phyloP scores from a whole-genome alignment of 352 stramenopile genomes.

The Phytophthora palmivora region DNA sequence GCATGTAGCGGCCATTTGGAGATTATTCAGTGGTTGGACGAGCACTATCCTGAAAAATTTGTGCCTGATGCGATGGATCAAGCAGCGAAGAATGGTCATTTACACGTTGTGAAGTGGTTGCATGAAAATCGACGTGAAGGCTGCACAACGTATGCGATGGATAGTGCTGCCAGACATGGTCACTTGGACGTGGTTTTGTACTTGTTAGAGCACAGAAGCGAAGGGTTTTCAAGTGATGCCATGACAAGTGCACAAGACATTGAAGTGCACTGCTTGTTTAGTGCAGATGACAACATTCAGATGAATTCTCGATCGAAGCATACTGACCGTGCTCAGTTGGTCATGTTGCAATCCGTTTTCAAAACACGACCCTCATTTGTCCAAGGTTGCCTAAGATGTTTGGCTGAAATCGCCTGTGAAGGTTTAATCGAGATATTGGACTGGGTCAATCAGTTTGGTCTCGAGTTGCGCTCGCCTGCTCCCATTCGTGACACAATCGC shows the following conservation, averaged over 20 bases:
- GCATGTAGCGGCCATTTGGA: background rate
- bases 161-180: background rate
- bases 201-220: background rate
- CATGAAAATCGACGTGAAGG: background rate
- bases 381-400: background rate
- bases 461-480: background rate
- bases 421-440: conserved; percentile 5
- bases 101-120: background rate
- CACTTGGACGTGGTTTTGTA: background rate
- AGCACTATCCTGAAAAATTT: background rate
- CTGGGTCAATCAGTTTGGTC: conserved; percentile 5
- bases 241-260: background rate
- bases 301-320: background rate
- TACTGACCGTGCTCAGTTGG: background rate
- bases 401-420: background rate
- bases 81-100: conserved; percentile 1
- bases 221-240: background rate
- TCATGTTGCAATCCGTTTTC: background rate
- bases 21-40: background rate
- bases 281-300: background rate
- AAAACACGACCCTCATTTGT: background rate
- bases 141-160: background rate
- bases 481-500: background rate
- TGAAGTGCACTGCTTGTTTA: background rate
- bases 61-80: background rate